These are phyloP conservation scores for Cucumis cinereus DNA, from an alignment of 306 rosid species.

Conservation along the genomic window DNA sequence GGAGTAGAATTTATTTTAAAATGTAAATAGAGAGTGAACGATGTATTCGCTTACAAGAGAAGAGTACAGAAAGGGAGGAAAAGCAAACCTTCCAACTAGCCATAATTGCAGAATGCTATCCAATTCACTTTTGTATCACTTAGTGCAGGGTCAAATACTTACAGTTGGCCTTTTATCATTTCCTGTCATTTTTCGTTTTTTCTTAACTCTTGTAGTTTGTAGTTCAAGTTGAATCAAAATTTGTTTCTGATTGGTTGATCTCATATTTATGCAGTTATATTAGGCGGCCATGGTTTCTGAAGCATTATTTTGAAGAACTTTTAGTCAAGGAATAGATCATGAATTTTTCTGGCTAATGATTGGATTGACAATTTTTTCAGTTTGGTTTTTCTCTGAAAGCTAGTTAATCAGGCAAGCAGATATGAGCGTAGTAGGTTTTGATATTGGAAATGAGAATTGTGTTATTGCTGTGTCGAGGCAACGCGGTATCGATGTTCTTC, in stretches of 20 bases:
- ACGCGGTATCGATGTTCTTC: constrained; percentile 79
- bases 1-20: not conserved
- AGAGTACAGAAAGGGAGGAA: not conserved
- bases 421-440: constrained; percentile 94
- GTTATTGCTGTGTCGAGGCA: constrained; percentile 82
- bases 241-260: not conserved
- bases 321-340: not conserved
- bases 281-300: not conserved
- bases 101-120: not conserved
- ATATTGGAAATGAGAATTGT: constrained; percentile 93
- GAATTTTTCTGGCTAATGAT: not conserved
- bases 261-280: constrained; percentile 3
- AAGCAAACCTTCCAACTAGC: not conserved
- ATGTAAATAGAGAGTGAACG: not conserved
- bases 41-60: not conserved
- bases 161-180: not conserved
- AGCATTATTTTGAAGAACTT: constrained; percentile 6
- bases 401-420: constrained; percentile 1
- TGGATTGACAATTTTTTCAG: constrained; percentile 2
- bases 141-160: not conserved
- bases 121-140: not conserved
- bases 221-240: not conserved
- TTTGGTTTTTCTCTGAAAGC: not conserved
- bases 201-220: not conserved
- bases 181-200: not conserved